Evolutionary conservation across 202 grass and related monocot genomes (phyloP), one percentile per base, ranked within the genome.

Genomic region (Cymbopogon flexuosus): DNA sequence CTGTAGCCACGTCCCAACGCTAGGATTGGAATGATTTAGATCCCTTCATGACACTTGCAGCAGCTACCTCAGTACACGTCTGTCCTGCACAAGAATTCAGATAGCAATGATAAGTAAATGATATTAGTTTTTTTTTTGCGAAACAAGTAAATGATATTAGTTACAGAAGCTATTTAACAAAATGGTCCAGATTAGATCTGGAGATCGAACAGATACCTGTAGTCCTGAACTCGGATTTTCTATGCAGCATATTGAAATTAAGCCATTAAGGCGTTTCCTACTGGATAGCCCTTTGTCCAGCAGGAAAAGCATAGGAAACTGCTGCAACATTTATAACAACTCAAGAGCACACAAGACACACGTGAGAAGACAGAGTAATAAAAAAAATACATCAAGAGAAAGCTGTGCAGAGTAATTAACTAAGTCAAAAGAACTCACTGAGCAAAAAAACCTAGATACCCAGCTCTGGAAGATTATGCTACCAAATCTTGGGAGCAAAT

Each of bases 31-130:
- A 52, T 15, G 68, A 21, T 64, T 56, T 59, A 71, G 29, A 65
- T 35, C 60, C 66, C 2, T 73, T 45, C 31, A 75, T 62, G 8
- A 52, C 68, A 75, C 39, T 84, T 62, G 51, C 37, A 29, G 68
- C 68, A 54, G 34, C 45, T 45, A 19, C 65, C 33, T 82, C 30
- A 21, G 64, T 61, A 61, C 34, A 51, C 8, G 34, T 27, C 33
- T 30, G 21, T 39, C 52, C 72, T 75, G 52, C 71, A 36, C 49
- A 73, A 73, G 35, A 46, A 24, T 67, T 75, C 46, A 67, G 81
- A 65, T 6, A 8, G 18, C 47, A 30, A 42, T 21, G 16, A 15
- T 31, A 41, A 33, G 31, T 22, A 70, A 39, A 63, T 39, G 46
- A 18, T 10, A 51, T 63, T 43, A 74, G 43, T 31, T 36, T n/a